Base-by-base conservation (phyloP, 1,284 basidiomycete genomes). In the Inonotus obliquus region DNA sequence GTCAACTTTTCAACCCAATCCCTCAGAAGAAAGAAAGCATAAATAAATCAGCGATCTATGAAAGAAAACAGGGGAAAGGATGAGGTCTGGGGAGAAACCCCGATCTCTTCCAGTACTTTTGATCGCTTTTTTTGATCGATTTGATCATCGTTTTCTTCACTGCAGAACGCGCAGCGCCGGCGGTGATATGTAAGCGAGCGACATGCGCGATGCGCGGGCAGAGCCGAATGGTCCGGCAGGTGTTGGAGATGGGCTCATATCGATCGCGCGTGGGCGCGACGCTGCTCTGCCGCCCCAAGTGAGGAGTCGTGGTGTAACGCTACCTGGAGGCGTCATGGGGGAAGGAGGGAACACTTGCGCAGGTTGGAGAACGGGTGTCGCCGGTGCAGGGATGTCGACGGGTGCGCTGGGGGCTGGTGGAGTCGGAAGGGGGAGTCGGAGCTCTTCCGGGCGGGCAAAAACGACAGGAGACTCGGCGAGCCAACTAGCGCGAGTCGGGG, bases 321-420 rank as follows among this genome's bases (percentile, higher is more conserved):
- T 63, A 13, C 58, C 62, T 37, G 62, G 62, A 39, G 62, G 62
- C n/a, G 62, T 63, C 62, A 63, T 63, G 2, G 57, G 57, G 9
- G 60, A 44, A n/a, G 38, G 17, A n/a, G 38, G 17, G 17, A 37
- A 21, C 10, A 54, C 47, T n/a, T 57, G 54, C 4, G 47, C 49
- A 17, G 38, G 49, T 9, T 41, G 35, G 1, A 37, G 49, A 19
- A 52, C 41, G 19, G 58, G 58, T 14, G 58, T 53, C 21, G 25
- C 48, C n/a, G 58, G 51, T 9, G 25, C 23, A 41, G 54, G 54
- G 21, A 55, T 55, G 41, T 55, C 54, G 4, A 55, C 27, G 17
- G 54, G 38, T 21, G 54, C 37, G 25, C 14, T 55, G 10, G 54
- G 14, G 39, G 54, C 1, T 14, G 41, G 54, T 14, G 49, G 58